Conservation (phyloP, 331 rosid species). For the Malus hybrid region DNA sequence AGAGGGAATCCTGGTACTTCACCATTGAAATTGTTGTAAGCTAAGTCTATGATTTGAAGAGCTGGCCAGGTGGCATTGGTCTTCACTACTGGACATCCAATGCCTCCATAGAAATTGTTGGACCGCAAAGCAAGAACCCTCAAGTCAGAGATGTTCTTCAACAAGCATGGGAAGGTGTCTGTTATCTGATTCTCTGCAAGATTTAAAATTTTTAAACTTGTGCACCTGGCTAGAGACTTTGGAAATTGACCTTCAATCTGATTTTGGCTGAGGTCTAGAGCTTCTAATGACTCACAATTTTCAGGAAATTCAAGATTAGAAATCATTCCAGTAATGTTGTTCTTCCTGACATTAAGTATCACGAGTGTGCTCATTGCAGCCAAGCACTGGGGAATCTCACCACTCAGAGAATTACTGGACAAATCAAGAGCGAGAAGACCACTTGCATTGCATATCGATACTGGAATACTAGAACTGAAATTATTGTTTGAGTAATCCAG, state of each 20-base stretch:
- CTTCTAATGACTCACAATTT: too few species aligned
- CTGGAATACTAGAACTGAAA: not conserved
- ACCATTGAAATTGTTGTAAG: constrained; percentile 45
- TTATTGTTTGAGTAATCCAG: constrained; percentile 4
- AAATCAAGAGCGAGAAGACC: not conserved
- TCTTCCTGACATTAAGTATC: too few species aligned
- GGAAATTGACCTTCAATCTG: too few species aligned
- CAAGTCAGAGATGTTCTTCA: not conserved
- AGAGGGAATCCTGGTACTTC: constrained; percentile 26
- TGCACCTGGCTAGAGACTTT: too few species aligned
- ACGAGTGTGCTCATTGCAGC: too few species aligned
- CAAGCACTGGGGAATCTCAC: too few species aligned
- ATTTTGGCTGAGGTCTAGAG: too few species aligned
- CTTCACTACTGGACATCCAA: constrained; percentile 23
- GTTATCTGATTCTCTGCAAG: too few species aligned
- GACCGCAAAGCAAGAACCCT: not conserved
- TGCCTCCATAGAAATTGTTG: constrained; percentile 25
- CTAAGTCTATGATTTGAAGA: constrained; percentile 55
- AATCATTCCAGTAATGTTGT: too few species aligned
- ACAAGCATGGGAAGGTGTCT: too few species aligned
- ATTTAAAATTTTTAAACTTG: too few species aligned
- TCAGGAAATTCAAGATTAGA: too few species aligned
- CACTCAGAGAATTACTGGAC: not conserved
- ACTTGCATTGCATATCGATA: not conserved
- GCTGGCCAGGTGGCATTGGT: constrained; percentile 19